Conservation (phyloP, 225 moss, liverwort and hornwort genomes). For the Polytrichum formosum region DNA sequence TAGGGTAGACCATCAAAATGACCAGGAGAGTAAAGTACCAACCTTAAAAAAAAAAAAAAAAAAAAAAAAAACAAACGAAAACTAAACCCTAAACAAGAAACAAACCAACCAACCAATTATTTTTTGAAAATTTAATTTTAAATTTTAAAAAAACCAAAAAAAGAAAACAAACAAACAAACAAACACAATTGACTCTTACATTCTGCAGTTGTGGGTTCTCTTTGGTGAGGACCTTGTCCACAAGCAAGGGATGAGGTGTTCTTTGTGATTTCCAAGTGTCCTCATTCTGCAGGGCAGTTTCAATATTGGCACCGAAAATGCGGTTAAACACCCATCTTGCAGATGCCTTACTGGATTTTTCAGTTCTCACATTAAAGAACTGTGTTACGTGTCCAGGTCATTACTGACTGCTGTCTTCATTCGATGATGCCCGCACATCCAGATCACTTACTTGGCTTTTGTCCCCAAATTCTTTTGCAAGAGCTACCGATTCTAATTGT, state of each 20-base stretch:
- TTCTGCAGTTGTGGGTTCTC: slow-evolving; percentile 27
- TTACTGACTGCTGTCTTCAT: slow-evolving; percentile 56
- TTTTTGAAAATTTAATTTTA: no score
- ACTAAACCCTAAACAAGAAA: no score
- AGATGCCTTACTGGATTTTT: slow-evolving; percentile 66
- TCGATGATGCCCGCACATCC: slow-evolving; percentile 59
- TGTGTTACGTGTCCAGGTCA: slow-evolving; percentile 57
- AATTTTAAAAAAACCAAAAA: no score
- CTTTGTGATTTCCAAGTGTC: slow-evolving; percentile 96
- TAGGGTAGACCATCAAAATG: not conserved
- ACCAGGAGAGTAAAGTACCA: no score
- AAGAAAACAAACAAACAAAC: no score
- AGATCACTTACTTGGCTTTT: slow-evolving; percentile 39
- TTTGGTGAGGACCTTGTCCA: slow-evolving; percentile 56
- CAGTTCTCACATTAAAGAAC: slow-evolving; percentile 66
- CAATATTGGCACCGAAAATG: slow-evolving; percentile 93
- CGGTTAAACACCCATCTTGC: slow-evolving; percentile 83
- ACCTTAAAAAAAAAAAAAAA: not conserved
- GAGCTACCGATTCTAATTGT: no score
- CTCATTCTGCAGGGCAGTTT: slow-evolving; percentile 80
- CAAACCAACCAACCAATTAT: no score
- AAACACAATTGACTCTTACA: not conserved
- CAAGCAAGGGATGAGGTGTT: slow-evolving; percentile 58
- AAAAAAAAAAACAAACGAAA: no score
- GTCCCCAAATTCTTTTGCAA: no score